Evolutionary conservation across 108 stramenopile species (phyloP), one percentile per base, ranked within the genome.

Genomic region (Mayamaea pseudoterrestris): DNA sequence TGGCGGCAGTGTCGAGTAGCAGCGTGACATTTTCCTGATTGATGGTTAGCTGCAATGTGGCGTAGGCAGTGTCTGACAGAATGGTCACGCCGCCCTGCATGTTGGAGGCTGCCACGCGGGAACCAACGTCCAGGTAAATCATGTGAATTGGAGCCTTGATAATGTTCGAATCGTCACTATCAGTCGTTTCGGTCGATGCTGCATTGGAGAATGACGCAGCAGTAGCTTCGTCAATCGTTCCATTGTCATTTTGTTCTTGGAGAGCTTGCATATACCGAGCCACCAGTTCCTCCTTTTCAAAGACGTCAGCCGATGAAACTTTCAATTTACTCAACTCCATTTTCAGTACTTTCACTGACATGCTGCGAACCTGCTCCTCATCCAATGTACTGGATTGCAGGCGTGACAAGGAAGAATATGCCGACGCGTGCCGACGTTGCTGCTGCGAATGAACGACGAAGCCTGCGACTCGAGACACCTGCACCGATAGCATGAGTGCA

Each of bases 241-340:
- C 5, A 5, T 44, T 53, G 35, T 37, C 29, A 18, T 26, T 43
- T 8, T 32, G 23, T 31, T 35, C 9, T 20, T 24, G 30, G 35
- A 57, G 51, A 1, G 67, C 68, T 12, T 60, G 39, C 44, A 50
- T 62, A 13, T 83, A 40, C 30, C 85, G 47, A 58, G 67, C 59
- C 17, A 88, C 80, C 4, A 88, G 61, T 29, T 82, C 78, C 35
- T 88, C 77, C 60, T 88, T 88, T 41, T 88, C 85, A 37, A 88
- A 80, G 0, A 61, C 64, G 57, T 74, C 73, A 11, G 27, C 34
- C 1, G 74, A 67, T 5, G 71, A 64, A 25, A 77, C 58, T 9
- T 51, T 46, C 5, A 58, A 17, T 11, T 59, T 40, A 17, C 56
- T 39, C 20, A 87, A 63, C 37, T 87, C 72, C 17, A 37, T 40